phyloP scores from a whole-genome alignment of 768 basidiomycete species.

The Panaeolus papilionaceus region DNA sequence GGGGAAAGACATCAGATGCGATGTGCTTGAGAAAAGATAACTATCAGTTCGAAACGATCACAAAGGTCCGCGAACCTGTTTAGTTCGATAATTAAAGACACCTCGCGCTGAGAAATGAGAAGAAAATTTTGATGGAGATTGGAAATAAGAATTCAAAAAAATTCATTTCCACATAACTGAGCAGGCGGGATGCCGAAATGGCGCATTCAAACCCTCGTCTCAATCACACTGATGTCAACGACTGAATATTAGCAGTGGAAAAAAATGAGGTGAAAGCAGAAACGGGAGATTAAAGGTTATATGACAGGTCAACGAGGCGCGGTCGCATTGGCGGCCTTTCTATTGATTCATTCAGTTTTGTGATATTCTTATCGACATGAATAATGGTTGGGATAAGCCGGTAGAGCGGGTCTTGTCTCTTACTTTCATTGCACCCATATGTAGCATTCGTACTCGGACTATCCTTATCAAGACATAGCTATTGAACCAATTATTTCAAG shows the following conservation, averaged over 20 bases:
- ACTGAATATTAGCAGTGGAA: neutral
- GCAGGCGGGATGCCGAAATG: slow-evolving; percentile 2
- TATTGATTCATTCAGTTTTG: neutral
- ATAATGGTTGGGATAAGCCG: neutral
- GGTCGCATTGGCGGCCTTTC: slow-evolving; percentile 1
- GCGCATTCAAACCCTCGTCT: neutral
- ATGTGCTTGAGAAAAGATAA: slow-evolving; percentile 8
- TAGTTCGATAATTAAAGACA: neutral
- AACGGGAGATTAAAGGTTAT: slow-evolving; percentile 9
- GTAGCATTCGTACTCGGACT: neutral
- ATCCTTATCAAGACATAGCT: neutral
- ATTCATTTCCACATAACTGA: neutral
- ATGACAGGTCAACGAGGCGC: slow-evolving; percentile 14
- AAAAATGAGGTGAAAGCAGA: neutral
- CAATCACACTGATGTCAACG: slow-evolving; percentile 8
- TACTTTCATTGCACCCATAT: neutral
- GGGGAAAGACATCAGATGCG: neutral
- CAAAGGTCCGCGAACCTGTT: neutral
- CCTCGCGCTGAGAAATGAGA: neutral
- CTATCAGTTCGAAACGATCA: neutral
- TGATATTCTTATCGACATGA: slow-evolving; percentile 2
- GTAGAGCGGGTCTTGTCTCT: neutral
- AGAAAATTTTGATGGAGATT: neutral
- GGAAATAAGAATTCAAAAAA: neutral
- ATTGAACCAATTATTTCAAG: neutral